Conservation (phyloP, 2,329 filamentous ascomycete genomes). For the Apiospora koreana region DNA sequence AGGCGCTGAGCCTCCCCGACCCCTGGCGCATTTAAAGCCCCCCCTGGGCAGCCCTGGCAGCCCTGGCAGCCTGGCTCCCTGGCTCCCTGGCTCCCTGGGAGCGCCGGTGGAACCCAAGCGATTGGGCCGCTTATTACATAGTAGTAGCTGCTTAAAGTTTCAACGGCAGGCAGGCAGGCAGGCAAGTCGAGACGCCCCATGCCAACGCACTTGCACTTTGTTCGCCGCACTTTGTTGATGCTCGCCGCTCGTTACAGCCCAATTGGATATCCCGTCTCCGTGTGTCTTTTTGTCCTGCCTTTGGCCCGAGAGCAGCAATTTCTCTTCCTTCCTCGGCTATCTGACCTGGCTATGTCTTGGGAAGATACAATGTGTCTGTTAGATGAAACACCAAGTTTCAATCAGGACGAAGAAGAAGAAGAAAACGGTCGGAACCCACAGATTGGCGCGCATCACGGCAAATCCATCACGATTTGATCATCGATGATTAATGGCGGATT, state of each 20-base stretch:
- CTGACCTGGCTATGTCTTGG: neutral
- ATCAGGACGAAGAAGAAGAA: neutral
- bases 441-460: neutral
- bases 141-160: neutral
- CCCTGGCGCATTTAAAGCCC: too few species aligned
- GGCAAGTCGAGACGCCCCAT: neutral
- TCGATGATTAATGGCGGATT: neutral
- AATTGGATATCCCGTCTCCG: neutral
- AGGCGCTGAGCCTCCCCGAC: too few species aligned
- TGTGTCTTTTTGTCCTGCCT: neutral
- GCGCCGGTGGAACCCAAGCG: neutral
- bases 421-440: neutral
- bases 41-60: too few species aligned
- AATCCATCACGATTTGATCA: neutral
- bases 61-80: too few species aligned
- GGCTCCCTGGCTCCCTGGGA: too few species aligned
- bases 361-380: neutral
- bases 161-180: too few species aligned
- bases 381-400: slow-evolving; percentile 8
- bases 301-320: neutral
- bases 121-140: too few species aligned
- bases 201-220: neutral
- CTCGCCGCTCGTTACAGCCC: neutral
- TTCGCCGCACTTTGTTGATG: too few species aligned
- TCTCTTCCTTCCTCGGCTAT: neutral